phyloP scores from a whole-genome alignment of 495 filamentous ascomycete species.

The Cercophora newfieldiana region DNA sequence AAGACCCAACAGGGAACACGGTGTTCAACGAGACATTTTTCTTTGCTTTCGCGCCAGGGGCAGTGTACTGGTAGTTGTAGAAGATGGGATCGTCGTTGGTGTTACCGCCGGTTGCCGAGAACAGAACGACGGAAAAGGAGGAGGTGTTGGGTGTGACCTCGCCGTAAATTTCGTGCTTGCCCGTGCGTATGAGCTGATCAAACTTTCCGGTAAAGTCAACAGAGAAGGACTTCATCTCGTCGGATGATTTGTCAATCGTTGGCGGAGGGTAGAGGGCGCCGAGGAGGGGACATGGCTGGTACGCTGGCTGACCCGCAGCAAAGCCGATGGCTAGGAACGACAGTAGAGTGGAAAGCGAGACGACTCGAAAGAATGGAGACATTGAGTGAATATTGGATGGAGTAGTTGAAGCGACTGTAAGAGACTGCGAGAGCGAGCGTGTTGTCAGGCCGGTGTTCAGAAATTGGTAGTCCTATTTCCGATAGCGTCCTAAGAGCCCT shows the following conservation, averaged over 20 bases:
- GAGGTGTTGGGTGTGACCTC: constrained; percentile 11
- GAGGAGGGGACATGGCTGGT: constrained; percentile 13
- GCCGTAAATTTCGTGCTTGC: background rate
- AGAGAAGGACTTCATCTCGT: background rate
- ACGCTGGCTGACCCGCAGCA: background rate
- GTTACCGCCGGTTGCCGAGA: constrained; percentile 1
- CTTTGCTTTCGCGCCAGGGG: background rate
- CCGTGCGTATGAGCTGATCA: constrained; percentile 4
- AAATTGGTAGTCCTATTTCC: too few species aligned
- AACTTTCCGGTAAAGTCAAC: background rate
- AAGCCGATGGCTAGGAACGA: background rate
- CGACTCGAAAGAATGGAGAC: background rate
- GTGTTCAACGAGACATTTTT: constrained; percentile 30
- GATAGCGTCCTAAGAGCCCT: too few species aligned
- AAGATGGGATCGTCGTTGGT: constrained; percentile 2
- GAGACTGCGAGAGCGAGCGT: too few species aligned
- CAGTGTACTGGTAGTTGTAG: constrained; percentile 13
- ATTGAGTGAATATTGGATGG: too few species aligned
- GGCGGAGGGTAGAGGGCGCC: constrained; percentile 4
- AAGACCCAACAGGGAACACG: constrained; percentile 53
- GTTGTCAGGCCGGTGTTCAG: too few species aligned
- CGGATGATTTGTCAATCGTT: constrained; percentile 1
- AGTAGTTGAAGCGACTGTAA: too few species aligned
- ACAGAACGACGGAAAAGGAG: constrained; percentile 17
- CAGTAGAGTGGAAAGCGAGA: background rate